Evolutionary conservation across 140 eudicot genomes (phyloP), one percentile per base, ranked within the genome.

Genomic region (Oenanthe javanica): DNA sequence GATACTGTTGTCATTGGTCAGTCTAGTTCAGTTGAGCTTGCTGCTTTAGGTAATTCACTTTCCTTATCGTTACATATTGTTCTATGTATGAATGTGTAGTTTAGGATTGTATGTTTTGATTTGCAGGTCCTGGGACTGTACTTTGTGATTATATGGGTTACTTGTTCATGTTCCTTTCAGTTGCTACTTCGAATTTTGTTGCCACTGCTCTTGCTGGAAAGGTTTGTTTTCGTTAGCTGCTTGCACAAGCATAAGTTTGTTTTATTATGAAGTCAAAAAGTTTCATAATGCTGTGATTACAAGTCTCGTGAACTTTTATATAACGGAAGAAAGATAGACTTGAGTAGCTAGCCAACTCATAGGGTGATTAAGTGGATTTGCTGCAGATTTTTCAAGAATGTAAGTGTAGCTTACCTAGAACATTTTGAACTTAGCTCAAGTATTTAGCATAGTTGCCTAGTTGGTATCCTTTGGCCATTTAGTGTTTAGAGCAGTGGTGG

Each of bases 1-100:
- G 99, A 95, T 75, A 95, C 99, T 76, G 97, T 91, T 85, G 97
- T 95, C 16, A 91, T 95, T 77, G 99, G 99, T 75, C 99, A 92
- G 72, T 86, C 93, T 55, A 91, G 98, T 85, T 95, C 99, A 45
- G 75, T 90, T 72, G 97, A 95, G 80, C 97, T 95, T 75, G 99
- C 99, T 79, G 99, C 98, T 81, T 87, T 94, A 86, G 98, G 98
- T 93, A 76, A 66, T 94, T 54, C 4, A 96, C 99, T 15, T 15
- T 57, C 63, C 15, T 18, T 57, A 15, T 57, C 11, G 5, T 59
- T 59, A 6, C 67, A 59, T 59, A 19, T 59, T 59, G 23, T 59
- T 0, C 5, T 61, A 14, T 52, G 5, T n/a, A 9, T 51, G 19
- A 14, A 16, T 47, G 23, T 69, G 36, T 66, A 3, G 2, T 59